These are phyloP conservation scores for Termitomyces eurrhizus DNA, from an alignment of 768 basidiomycete species.

Conservation along the genomic window DNA sequence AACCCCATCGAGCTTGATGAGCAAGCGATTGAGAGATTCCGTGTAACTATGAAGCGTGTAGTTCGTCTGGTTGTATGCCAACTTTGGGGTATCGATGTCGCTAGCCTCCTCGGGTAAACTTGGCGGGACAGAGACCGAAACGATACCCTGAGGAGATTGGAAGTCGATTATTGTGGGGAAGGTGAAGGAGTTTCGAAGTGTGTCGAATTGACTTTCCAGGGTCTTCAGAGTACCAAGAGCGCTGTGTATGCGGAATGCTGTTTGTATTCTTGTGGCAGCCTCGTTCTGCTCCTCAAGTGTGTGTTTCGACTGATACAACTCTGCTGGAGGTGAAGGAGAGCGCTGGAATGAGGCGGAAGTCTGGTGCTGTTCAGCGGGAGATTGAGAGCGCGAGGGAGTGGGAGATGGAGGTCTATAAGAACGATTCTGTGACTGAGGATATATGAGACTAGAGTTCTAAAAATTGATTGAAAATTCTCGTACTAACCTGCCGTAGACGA, in stretches of 20 bases:
- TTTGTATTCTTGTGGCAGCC: conserved; percentile 46
- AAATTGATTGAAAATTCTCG: neutral
- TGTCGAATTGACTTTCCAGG: conserved; percentile 32
- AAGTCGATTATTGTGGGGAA: conserved; percentile 48
- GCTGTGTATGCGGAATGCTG: conserved; percentile 38
- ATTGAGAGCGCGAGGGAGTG: neutral
- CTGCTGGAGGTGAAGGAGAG: conserved; percentile 2
- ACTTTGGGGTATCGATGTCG: conserved; percentile 27
- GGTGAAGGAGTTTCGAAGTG: conserved; percentile 37
- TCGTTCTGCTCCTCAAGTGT: conserved; percentile 30
- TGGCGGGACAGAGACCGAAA: conserved; percentile 22
- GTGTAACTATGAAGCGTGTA: conserved; percentile 56
- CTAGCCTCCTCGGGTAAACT: conserved; percentile 18
- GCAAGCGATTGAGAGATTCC: conserved; percentile 57
- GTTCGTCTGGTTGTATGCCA: conserved; percentile 62
- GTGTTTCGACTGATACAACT: conserved; percentile 16
- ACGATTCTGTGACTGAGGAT: neutral
- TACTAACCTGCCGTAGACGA: conserved; percentile 11
- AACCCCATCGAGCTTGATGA: conserved; percentile 66
- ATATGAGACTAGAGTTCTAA: neutral
- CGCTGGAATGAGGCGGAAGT: conserved; percentile 5
- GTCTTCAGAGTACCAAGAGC: conserved; percentile 36
- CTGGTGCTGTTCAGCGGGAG: neutral
- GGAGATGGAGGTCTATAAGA: neutral
- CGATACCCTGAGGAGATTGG: conserved; percentile 27